Evolutionary conservation across 2,329 filamentous ascomycete species (phyloP), one percentile per base, ranked within the genome.

Genomic region (Pseudocercospora pini-densiflorae): DNA sequence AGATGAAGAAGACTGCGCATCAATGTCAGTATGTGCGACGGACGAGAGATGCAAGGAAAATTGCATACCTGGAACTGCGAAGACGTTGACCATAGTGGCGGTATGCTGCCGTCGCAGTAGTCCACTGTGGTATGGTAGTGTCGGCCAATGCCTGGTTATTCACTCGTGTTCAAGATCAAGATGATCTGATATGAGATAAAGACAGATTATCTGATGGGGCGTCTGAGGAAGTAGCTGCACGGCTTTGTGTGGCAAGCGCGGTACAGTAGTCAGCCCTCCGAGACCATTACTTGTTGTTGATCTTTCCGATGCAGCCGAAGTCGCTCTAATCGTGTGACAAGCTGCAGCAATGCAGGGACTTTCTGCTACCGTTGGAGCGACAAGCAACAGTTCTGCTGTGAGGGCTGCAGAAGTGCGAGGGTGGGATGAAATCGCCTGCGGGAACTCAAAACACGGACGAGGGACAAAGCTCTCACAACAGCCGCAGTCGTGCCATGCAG

Each of bases 1-100:
- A 89, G 78, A 97, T 92, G 82, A 97, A 94, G 82, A 97, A 97
- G 63, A 97, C 88, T 84, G 68, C 19, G 45, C 10, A 27, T 10
- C 19, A 8, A 2, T 47, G 61, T 68, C 61, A 64, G 54, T 40
- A 27, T 23, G 36, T 24, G 16, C 53, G 21, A 31, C 29, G 3
- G 9, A 12, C 10, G 33, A 9, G 23, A 47, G 6, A 31, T 51
- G 40, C 24, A 5, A 49, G 49, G 21, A 23, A 14, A 12, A 12
- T 7, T 12, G 67, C 71, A 43, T 65, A 86, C 85, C 81, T 70
- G 90, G 91, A 23, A 93, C 88, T 69, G 90, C 87, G 78, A 93
- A 93, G 65, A 93, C 88, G 77, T 90, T 87, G 67, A 86, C 84
- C 77, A 89, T 89, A 81, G 87, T 89, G 49, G 47, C 43, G 55